Conservation (phyloP, 2,329 filamentous ascomycete species). For the Cordyceps militaris region DNA sequence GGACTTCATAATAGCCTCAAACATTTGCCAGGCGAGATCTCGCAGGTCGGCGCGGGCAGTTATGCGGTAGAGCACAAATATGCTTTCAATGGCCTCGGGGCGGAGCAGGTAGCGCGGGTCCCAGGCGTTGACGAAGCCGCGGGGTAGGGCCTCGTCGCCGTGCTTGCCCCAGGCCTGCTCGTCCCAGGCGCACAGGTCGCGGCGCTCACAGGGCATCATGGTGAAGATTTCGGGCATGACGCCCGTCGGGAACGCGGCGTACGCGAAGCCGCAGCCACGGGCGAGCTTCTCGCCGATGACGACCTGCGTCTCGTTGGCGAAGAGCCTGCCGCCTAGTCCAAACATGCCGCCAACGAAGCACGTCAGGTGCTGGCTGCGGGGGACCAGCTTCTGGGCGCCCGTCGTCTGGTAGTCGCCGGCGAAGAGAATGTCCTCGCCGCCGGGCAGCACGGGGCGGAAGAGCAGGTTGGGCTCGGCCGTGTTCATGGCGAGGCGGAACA, state of each 20-base stretch:
- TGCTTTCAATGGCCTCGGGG: constrained; percentile 73
- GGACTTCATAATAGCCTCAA: constrained; percentile 52
- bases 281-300: constrained; percentile 51
- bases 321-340: constrained; percentile 51
- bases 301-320: constrained; percentile 44
- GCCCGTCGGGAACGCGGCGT: constrained; percentile 47
- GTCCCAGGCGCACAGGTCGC: constrained; percentile 26
- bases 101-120: constrained; percentile 58
- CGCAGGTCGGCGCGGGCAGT: constrained; percentile 60
- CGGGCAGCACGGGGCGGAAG: constrained; percentile 57
- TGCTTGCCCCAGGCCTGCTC: constrained; percentile 22
- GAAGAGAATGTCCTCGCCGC: constrained; percentile 54
- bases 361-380: constrained; percentile 46
- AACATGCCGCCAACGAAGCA: constrained; percentile 63
- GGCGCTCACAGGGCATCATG: constrained; percentile 21
- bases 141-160: constrained; percentile 32
- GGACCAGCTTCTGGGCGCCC: constrained; percentile 22
- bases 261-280: constrained; percentile 57
- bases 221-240: constrained; percentile 55
- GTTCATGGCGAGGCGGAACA: constrained; percentile 42
- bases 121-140: constrained; percentile 48
- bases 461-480: constrained; percentile 54
- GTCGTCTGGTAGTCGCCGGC: constrained; percentile 27
- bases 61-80: constrained; percentile 71
- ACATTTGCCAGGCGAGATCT: constrained; percentile 70